Base-by-base conservation (phyloP, 495 filamentous ascomycete species). In the Diplogelasinospora grovesii region DNA sequence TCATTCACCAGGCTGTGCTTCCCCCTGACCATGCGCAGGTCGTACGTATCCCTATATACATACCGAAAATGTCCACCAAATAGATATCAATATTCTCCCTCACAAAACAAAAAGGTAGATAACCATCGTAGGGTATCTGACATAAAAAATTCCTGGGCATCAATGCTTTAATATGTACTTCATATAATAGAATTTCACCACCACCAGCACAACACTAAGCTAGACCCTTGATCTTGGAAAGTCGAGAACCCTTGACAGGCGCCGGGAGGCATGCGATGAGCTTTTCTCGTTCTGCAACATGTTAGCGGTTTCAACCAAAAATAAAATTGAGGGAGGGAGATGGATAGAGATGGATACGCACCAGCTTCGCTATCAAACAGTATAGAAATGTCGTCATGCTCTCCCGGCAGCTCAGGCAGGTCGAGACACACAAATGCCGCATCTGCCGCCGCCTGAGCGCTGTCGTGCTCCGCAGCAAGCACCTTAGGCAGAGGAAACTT, bases 381-480 rank as follows among this genome's bases (percentile, higher is more conserved):
- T 52, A 95, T 82, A 16, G 79, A 68, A 52, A 95, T 83, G 64
- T 95, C 89, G 61, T 94, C 89, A 59, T 93, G 86, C 63, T 93
- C 87, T 14, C 83, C 81, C 1, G 87, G 83, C 64, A 90, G 88
- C 39, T 93, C 89, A 4, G 85, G 82, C 70, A 84, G 70, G 56
- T 95, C 89, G 41, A 94, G 61, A 55, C 82, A 89, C 15, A 92
- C 68, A 63, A 89, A 94, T 16, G 74, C 70, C 36, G 76, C 73
- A 18, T 76, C 70, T 11, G 45, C 57, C 21, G 52, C 53, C 13
- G 35, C 36, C 43, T 49, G 41, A 13, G 57, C 54, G 21, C 38
- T 52, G 10, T 59, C 60, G 4, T 46, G 54, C 19, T 80, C 78
- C 5, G 52, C 18, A 3, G 69, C 71, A 29, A 74, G 70, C 9